phyloP scores from a whole-genome alignment of 2,329 filamentous ascomycete genomes.

The Claviceps sp. region DNA sequence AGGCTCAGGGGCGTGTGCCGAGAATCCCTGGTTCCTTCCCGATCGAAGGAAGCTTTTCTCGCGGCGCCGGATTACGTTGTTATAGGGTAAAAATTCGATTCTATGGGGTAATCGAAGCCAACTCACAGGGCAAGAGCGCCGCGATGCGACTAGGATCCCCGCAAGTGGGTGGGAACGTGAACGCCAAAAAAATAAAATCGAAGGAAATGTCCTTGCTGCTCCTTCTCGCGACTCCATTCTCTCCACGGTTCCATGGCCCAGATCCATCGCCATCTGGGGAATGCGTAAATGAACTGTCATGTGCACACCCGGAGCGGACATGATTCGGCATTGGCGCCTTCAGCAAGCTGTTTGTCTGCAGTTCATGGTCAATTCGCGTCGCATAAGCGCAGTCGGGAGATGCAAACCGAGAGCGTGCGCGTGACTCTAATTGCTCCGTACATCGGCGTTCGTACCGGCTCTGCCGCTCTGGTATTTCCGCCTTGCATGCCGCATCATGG shows the following conservation, averaged over 20 bases:
- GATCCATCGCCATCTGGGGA: not conserved
- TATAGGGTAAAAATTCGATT: conserved; percentile 15
- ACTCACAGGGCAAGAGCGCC: conserved; percentile 9
- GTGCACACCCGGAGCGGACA: not conserved
- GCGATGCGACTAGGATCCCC: conserved; percentile 1
- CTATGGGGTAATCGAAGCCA: conserved; percentile 9
- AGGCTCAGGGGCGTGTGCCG: not conserved
- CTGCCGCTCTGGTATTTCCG: too few species aligned
- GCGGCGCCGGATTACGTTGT: conserved; percentile 14
- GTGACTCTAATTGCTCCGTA: too few species aligned
- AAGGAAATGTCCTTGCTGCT: not conserved
- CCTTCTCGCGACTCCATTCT: not conserved
- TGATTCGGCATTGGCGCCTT: conserved; percentile 1
- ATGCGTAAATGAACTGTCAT: not conserved
- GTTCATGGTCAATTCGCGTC: not conserved
- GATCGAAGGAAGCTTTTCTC: conserved; percentile 3
- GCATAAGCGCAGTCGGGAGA: too few species aligned
- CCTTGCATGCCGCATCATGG: too few species aligned
- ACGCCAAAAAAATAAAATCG: not conserved
- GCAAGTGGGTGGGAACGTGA: not conserved
- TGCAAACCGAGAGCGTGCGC: too few species aligned
- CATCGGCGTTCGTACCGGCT: too few species aligned
- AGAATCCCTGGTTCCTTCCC: not conserved
- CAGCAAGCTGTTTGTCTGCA: not conserved
- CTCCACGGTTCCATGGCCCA: not conserved